Evolutionary conservation across 441 rosid genomes (phyloP).

Genomic region (Populus trichocarpa): DNA sequence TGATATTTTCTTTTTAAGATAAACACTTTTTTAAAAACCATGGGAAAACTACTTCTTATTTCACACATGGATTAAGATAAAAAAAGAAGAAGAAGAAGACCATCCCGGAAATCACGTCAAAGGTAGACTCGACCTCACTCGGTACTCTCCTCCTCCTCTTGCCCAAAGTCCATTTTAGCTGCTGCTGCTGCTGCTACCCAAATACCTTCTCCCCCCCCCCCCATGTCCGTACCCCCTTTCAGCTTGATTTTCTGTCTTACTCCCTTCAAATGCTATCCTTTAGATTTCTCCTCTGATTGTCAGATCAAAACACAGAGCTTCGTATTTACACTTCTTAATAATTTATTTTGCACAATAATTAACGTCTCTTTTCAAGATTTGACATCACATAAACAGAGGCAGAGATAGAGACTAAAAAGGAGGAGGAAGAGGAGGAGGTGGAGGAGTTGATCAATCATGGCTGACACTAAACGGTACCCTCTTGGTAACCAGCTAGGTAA

Average conservation of each 20-base stretch:
- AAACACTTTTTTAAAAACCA: no score
- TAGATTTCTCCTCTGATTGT: neutral
- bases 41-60: no score
- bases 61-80: no score
- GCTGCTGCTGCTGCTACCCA: neutral
- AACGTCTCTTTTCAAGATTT: neutral
- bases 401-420: neutral
- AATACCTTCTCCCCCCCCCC: neutral
- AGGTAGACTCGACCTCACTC: neutral
- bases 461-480: conserved; percentile 7
- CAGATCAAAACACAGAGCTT: neutral
- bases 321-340: neutral
- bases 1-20: no score
- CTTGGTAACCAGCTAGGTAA: conserved; percentile 14
- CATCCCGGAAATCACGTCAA: no score
- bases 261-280: neutral
- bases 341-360: neutral
- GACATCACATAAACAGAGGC: neutral
- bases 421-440: neutral
- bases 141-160: neutral
- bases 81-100: no score
- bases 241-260: neutral
- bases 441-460: neutral
- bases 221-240: neutral
- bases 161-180: neutral